Base-by-base conservation (phyloP, 345 rosid genomes). In the Gossypium longicalyx region DNA sequence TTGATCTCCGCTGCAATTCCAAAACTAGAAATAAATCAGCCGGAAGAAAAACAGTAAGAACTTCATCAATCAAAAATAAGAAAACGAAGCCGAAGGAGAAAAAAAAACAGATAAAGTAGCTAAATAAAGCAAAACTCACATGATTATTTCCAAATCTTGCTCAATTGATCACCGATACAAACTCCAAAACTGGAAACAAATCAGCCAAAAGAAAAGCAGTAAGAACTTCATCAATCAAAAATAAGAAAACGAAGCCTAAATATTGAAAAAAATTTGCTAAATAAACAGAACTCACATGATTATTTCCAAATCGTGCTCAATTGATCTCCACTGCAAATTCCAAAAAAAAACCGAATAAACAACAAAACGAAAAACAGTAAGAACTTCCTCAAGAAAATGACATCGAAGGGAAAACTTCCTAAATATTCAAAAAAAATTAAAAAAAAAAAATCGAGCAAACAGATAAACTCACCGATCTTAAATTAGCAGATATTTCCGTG, bases 231-330 rank as follows among this genome's bases (percentile, higher is more conserved):
- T 47, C 71, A 12, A 47, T 9, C 1, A 34, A 34, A 4, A 34
- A 34, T 4, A 5, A 34, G 41, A 34, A 16, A 34, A 62, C 15
- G 13, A 9, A 63, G n/a, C 47, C 67, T 38, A 7, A 62, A 2
- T 15, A 16, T 34, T 1, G 9, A 13, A 34, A 34, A 3, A 34
- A 34, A 1, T 5, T 34, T 34, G 41, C 41, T 34, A 34, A 34
- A 34, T 5, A 23, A 56, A 27, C 58, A 67, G 12, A 64, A 76
- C 77, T 75, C 58, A 81, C 79, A 25, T 8, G n/a, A 74, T 62
- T 34, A 61, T 13, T 9, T 17, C 61, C 2, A 17, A 70, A n/a
- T 70, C 45, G 47, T 52, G 45, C 20, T 17, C 47, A 53, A 52
- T 27, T 17, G 10, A 34, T 16, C 25, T n/a, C 9, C 56, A 7